phyloP scores from a whole-genome alignment of 495 filamentous ascomycete species.

The Daldinia vernicosa region DNA sequence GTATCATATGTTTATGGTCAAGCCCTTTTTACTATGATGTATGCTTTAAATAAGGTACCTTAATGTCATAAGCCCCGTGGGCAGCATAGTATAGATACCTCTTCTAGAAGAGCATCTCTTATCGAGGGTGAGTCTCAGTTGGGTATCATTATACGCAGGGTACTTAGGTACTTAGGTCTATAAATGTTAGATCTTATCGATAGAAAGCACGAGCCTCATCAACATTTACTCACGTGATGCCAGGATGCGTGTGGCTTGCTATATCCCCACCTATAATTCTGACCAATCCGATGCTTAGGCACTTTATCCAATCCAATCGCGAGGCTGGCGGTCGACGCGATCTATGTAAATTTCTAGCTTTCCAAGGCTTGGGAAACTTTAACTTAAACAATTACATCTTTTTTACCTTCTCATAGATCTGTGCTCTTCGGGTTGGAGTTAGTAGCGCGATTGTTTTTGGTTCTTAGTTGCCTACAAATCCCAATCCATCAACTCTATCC shows the following conservation, averaged over 20 bases:
- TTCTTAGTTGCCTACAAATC: background rate
- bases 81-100: background rate
- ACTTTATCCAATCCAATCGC: slow-evolving; percentile 28
- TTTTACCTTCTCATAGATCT: slow-evolving; percentile 4
- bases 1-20: background rate
- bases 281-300: background rate
- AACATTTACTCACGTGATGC: background rate
- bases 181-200: background rate
- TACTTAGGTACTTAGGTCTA: background rate
- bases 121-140: background rate
- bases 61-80: background rate
- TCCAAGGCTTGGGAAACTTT: slow-evolving; percentile 17
- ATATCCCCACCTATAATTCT: background rate
- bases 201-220: background rate
- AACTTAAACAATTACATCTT: background rate
- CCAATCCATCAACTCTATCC: background rate
- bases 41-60: background rate
- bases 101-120: background rate
- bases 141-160: background rate
- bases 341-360: slow-evolving; percentile 29
- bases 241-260: background rate
- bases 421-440: background rate
- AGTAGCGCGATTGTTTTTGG: background rate
- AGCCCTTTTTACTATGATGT: background rate
- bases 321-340: slow-evolving; percentile 33